Conservation (phyloP, 2,329 filamentous ascomycete species). For the Corniculantispora saksenae region DNA sequence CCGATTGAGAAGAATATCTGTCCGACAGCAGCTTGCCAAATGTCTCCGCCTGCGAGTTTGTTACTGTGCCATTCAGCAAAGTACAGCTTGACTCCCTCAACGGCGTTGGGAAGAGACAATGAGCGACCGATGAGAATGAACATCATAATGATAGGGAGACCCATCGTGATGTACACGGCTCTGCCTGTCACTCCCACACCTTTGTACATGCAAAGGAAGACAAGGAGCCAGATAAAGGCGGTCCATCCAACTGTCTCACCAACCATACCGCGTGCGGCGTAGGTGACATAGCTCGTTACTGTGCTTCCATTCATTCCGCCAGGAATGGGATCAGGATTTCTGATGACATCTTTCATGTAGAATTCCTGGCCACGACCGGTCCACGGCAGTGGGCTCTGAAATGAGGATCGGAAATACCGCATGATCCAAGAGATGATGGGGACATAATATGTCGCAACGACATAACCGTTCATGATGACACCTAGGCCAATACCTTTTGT, state of each 20-base stretch:
- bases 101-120: conserved; percentile 51
- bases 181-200: conserved; percentile 55
- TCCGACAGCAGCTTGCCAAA: conserved; percentile 57
- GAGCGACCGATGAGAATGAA: conserved; percentile 52
- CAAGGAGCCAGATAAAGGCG: conserved; percentile 56
- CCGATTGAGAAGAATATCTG: conserved; percentile 45
- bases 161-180: conserved; percentile 59
- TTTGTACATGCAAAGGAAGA: conserved; percentile 59
- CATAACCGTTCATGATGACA: conserved; percentile 50
- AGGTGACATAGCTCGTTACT: conserved; percentile 42
- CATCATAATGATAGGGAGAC: conserved; percentile 53
- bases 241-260: conserved; percentile 57
- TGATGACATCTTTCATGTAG: conserved; percentile 45
- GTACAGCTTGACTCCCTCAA: conserved; percentile 47
- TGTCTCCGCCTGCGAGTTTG: conserved; percentile 45
- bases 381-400: conserved; percentile 55
- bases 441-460: conserved; percentile 55
- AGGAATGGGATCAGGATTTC: conserved; percentile 37
- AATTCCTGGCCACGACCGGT: conserved; percentile 46
- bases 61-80: conserved; percentile 41
- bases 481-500: conserved; percentile 53
- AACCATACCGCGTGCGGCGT: conserved; percentile 44
- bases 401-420: conserved; percentile 56
- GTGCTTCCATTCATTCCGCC: conserved; percentile 35
- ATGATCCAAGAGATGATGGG: conserved; percentile 57